These are phyloP conservation scores for Russula griseocarnosa DNA, from an alignment of 768 basidiomycete species.

Conservation along the genomic window DNA sequence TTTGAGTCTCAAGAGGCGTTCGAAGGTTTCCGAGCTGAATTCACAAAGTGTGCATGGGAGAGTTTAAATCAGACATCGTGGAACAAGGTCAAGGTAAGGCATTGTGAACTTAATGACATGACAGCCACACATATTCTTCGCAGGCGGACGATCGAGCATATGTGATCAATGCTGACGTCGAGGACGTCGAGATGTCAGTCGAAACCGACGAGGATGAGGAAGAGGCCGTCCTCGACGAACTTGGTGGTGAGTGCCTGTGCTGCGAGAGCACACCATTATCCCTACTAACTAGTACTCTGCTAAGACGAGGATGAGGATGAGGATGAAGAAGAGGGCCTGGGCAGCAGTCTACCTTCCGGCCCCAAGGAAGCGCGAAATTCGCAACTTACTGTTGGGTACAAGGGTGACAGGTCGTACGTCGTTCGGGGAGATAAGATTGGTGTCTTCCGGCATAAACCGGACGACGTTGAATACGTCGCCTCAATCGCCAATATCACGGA, in stretches of 20 bases:
- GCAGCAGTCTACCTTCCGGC: constrained; percentile 12
- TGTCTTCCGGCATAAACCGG: constrained; percentile 73
- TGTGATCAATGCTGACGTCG: constrained; percentile 64
- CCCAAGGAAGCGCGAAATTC: constrained; percentile 70
- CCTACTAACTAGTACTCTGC: not conserved
- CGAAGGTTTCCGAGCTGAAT: constrained; percentile 53
- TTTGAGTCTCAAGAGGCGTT: constrained; percentile 59
- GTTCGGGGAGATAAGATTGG: constrained; percentile 89
- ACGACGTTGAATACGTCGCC: constrained; percentile 77
- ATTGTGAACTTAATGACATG: not conserved
- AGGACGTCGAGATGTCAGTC: constrained; percentile 81
- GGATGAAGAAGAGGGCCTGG: constrained; percentile 14
- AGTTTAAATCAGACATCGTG: constrained; percentile 66
- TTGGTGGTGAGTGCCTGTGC: constrained; percentile 51
- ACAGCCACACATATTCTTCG: constrained; percentile 37
- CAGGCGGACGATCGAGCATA: constrained; percentile 79
- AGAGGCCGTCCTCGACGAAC: constrained; percentile 66
- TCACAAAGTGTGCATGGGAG: constrained; percentile 79
- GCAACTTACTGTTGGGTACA: constrained; percentile 90
- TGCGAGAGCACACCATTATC: not conserved
- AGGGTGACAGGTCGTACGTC: constrained; percentile 91
- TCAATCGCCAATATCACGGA: constrained; percentile 82
- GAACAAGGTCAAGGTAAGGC: constrained; percentile 71
- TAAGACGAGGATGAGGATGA: constrained; percentile 25
- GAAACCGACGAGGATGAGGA: constrained; percentile 75